Conservation (phyloP, 2,329 filamentous ascomycete genomes). For the Pyrenophora graminea region DNA sequence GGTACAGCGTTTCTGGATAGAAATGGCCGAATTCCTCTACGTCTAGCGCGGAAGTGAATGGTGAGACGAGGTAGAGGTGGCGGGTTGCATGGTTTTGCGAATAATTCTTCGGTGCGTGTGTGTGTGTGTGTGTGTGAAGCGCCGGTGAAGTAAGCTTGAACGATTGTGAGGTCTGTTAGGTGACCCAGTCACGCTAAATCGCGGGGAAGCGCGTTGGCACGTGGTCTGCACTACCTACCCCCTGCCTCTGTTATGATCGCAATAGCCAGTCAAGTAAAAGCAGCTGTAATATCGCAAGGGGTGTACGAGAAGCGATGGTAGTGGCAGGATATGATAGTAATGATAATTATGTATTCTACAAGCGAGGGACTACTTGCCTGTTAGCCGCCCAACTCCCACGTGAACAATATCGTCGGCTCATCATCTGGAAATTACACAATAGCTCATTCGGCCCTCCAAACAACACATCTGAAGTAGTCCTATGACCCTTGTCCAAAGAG, state of each 20-base stretch:
- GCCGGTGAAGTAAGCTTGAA: background rate
- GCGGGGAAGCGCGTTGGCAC: slow-evolving; percentile 10
- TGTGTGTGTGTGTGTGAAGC: background rate
- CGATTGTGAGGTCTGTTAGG: background rate
- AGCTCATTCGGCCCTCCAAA: slow-evolving; percentile 6
- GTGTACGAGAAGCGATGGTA: too few species aligned
- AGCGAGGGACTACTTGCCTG: background rate
- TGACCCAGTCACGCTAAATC: slow-evolving; percentile 6
- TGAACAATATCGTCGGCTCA: slow-evolving; percentile 1
- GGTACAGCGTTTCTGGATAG: background rate
- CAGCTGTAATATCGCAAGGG: too few species aligned
- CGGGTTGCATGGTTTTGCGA: background rate
- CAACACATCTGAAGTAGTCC: slow-evolving; percentile 1
- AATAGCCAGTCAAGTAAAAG: too few species aligned
- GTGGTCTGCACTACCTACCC: slow-evolving; percentile 4
- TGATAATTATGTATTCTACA: slow-evolving; percentile 7
- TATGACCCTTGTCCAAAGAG: background rate
- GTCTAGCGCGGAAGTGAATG: slow-evolving; percentile 1
- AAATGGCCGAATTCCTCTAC: background rate
- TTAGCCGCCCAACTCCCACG: background rate
- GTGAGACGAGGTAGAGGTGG: background rate
- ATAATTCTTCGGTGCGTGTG: background rate
- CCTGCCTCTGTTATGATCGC: background rate
- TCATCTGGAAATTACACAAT: slow-evolving; percentile 10
- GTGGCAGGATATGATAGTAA: background rate